Evolutionary conservation across 495 filamentous ascomycete species (phyloP).

Genomic region (Venustampulla echinocandica): DNA sequence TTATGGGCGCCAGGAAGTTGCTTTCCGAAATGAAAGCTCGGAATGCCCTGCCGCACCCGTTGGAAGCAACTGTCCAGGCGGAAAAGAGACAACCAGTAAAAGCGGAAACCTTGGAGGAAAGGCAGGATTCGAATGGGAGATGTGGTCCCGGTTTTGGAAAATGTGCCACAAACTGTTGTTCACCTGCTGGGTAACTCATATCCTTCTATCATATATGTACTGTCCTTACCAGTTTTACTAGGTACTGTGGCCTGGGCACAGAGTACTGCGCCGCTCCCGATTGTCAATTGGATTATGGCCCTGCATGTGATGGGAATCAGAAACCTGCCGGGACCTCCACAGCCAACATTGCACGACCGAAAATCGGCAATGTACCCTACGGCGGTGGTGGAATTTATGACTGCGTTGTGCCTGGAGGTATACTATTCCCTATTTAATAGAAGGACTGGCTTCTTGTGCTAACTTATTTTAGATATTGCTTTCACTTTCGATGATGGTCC

Average conservation of each 20-base stretch:
- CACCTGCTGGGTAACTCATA: constrained; percentile 41
- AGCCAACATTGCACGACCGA: constrained; percentile 46
- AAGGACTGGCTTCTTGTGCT: too few species aligned
- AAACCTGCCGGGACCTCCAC: constrained; percentile 55
- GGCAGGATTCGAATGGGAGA: constrained; percentile 11
- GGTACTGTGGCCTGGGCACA: constrained; percentile 50
- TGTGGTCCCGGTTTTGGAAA: constrained; percentile 36
- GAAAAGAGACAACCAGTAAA: constrained; percentile 11
- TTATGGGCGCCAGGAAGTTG: constrained; percentile 30
- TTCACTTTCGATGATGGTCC: constrained; percentile 69
- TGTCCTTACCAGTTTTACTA: constrained; percentile 33
- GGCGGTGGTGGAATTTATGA: constrained; percentile 56
- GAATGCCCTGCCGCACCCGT: constrained; percentile 8
- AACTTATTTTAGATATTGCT: constrained; percentile 34
- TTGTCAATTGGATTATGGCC: constrained; percentile 59
- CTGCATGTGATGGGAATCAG: constrained; percentile 58
- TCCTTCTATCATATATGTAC: background rate
- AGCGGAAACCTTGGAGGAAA: background rate
- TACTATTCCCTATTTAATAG: background rate
- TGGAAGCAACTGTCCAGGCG: constrained; percentile 5
- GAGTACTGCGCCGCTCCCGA: constrained; percentile 62
- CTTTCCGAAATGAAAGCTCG: constrained; percentile 23
- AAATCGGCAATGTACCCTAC: constrained; percentile 50
- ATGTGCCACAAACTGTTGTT: constrained; percentile 56
- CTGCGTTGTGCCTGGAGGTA: constrained; percentile 35